Evolutionary conservation across 371 early-diverging fungal genomes (phyloP).

Genomic region (Dichotomocladium elegans): DNA sequence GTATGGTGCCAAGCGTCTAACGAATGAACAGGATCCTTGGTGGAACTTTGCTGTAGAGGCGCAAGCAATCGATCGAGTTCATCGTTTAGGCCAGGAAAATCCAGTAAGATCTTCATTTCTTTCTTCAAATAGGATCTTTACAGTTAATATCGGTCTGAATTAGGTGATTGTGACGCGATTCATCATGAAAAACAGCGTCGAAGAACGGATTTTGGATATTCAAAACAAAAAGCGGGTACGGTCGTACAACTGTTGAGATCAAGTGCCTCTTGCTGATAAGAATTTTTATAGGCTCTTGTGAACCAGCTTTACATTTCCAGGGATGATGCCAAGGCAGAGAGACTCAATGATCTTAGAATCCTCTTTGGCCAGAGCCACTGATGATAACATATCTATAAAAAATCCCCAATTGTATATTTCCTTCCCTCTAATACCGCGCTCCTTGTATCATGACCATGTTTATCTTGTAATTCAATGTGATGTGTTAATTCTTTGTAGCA

Average conservation of each 20-base stretch:
- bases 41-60: conserved; percentile 80
- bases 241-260: background rate
- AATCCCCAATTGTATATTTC: too few species aligned
- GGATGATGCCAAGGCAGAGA: conserved; percentile 37
- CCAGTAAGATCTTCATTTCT: conserved; percentile 14
- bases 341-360: conserved; percentile 48
- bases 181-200: conserved; percentile 54
- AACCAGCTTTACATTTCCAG: conserved; percentile 52
- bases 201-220: conserved; percentile 63
- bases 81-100: conserved; percentile 75
- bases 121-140: background rate
- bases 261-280: background rate
- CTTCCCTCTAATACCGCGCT: too few species aligned
- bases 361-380: conserved; percentile 24
- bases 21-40: conserved; percentile 84
- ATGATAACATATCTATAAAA: too few species aligned
- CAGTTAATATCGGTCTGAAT: too few species aligned
- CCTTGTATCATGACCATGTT: too few species aligned
- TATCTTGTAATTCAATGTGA: too few species aligned
- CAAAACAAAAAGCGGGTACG: conserved; percentile 54
- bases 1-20: too few species aligned
- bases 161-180: conserved; percentile 59
- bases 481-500: too few species aligned
- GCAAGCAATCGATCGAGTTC: conserved; percentile 88
- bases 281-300: conserved; percentile 23